Evolutionary conservation across 1,284 basidiomycete genomes (phyloP), one percentile per base, ranked within the genome.

Genomic region (Ceratobasidium sp.): DNA sequence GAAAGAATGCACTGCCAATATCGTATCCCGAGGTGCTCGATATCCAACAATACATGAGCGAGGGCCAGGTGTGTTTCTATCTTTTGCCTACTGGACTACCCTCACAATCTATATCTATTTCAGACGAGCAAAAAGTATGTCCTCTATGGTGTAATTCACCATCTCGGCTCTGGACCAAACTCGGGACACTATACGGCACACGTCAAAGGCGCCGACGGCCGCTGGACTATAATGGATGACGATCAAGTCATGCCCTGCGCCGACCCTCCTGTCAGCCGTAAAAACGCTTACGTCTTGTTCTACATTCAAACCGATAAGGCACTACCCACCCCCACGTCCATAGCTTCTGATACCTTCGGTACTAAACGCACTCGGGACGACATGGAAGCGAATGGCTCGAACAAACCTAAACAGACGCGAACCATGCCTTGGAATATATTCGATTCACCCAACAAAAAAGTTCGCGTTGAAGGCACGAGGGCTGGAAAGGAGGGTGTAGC

Each of bases 191-290:
- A 99, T 84, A 96, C 92, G 79, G 92, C 97, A 6, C 92, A 91
- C 80, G 91, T 99, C 81, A 94, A 91, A 82, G 88, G 89, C 61
- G 88, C 88, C 25, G 86, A 89, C 46, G 92, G 91, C 2, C 86
- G 85, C 74, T 99, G 97, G 96, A 93, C 89, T 83, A 90, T 95
- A 84, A 97, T 97, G 91, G 98, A 99, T 85, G 98, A 99, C 84
- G 95, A 96, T 52, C 86, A 87, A 54, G 92, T 96, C 51, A 87
- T 57, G 37, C 19, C 56, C 15, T 71, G 69, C n/a, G 25, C 56
- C 40, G 44, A 81, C 84, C 67, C 76, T 84, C 90, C 91, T 5
- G 84, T 90, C 37, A 86, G 86, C 77, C 88, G 91, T 84, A 93
- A 91, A 84, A 95, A 90, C 80, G 98, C 97, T 67, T 99, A 99